Percentiles rank a stretch among this genome's conserved stretches.
Conservation (phyloP, 208 protist genomes). For the Trichomonas vaginalis region DNA sequence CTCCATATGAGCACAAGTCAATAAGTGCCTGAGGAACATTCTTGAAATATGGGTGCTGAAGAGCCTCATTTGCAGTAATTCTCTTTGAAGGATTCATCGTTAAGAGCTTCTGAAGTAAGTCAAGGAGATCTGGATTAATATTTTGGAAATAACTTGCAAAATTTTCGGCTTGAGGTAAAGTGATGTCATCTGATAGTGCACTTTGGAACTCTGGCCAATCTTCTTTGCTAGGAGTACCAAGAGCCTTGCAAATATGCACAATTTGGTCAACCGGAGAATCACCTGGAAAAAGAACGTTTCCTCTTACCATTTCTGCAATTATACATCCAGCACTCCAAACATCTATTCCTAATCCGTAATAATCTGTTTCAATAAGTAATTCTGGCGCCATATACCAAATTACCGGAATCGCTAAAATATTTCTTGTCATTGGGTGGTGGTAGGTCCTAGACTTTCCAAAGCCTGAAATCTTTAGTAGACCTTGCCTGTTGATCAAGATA, state of each 20-base stretch:
- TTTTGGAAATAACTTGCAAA: neutral
- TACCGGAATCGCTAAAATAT: neutral
- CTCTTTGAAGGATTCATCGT: conserved; percentile 52
- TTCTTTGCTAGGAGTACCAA: neutral
- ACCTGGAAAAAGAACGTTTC: conserved; percentile 28
- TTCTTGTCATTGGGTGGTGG: conserved; percentile 27
- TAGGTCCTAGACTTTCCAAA: conserved; percentile 47
- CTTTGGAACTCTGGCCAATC: neutral
- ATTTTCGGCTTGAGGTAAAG: neutral
- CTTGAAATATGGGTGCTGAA: conserved; percentile 57
- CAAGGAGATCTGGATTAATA: neutral
- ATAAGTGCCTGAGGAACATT: neutral
- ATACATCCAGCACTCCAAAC: conserved; percentile 41
- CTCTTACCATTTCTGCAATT: conserved; percentile 31
- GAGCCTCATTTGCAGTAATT: conserved; percentile 51
- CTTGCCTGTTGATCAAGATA: conserved; percentile 51
- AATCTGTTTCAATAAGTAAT: conserved; percentile 25
- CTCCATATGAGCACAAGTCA: neutral
- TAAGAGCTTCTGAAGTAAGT: neutral
- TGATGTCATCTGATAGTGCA: neutral
- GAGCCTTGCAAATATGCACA: neutral
- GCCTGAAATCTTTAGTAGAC: conserved; percentile 49
- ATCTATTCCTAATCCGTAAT: conserved; percentile 34
- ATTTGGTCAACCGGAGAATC: conserved; percentile 38
- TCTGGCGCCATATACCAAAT: conserved; percentile 43